Base-by-base conservation (phyloP, 164 flowering plant species). In the Kalanchoe fedtschenkoi region DNA sequence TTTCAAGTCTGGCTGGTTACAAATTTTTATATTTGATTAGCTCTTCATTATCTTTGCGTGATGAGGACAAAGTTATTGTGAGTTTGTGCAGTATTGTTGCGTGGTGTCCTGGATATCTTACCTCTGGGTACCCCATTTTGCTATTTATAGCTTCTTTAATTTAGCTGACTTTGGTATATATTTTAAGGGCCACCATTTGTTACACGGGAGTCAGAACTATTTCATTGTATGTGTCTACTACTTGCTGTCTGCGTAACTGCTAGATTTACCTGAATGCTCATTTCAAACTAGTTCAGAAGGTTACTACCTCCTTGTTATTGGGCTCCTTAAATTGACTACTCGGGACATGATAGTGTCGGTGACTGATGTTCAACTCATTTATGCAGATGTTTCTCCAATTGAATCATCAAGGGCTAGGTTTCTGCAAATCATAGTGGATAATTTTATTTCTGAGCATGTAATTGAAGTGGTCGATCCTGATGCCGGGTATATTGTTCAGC, bases 341-440 rank as follows among this genome's bases (percentile, higher is more conserved):
- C 38, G 46, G 14, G 46, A 42, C 19, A 34, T 58, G 17, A 24
- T 56, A 19, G 22, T 41, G 42, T 69, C 61, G 34, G 37, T 65
- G 30, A 58, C 28, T 60, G 61, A 39, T 54, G 62, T 39, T 33
- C 29, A 65, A 58, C 60, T 62, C 57, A 32, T 61, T 47, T 70
- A 56, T 62, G 35, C 63, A 95, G 99, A 91, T 83, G 68, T 95
- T 62, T 73, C 80, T 6, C 97, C 99, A n/a, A 91, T 95, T 71
- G 99, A 91, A 76, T 76, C 87, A 4, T 83, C 96, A 47, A 77
- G 96, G 66, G 95, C 89, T 24, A 87, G 96, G 64, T 86, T 91
- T 74, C 66, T 95, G 78, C 88, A 91, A 72, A 74, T 91, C 65
- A 63, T 91, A 61, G 91, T 89, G 73, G 92, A 95, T 69, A 65